These are phyloP conservation scores for Ophiostoma ips DNA, from an alignment of 2,329 filamentous ascomycete genomes.

Conservation along the genomic window DNA sequence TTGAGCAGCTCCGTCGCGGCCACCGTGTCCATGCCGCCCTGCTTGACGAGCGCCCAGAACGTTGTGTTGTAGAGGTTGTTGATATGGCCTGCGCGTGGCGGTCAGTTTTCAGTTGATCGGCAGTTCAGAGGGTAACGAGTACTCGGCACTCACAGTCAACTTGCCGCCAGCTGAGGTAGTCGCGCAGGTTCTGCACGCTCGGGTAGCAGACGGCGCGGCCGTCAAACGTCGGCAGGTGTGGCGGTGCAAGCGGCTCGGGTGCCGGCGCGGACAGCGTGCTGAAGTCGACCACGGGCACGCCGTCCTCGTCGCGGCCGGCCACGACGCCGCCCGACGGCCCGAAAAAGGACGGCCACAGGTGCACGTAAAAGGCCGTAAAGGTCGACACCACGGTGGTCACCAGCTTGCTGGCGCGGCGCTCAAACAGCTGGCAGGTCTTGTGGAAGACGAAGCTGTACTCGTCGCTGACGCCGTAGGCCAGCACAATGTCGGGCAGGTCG, in stretches of 20 bases:
- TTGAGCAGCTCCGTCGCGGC: constrained; percentile 72
- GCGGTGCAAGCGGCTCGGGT: constrained; percentile 45
- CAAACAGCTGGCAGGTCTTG: constrained; percentile 69
- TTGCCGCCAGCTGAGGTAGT: constrained; percentile 96
- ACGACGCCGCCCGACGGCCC: neutral
- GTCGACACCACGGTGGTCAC: constrained; percentile 83
- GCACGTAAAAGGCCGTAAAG: constrained; percentile 83
- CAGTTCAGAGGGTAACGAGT: neutral
- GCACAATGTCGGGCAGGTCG: constrained; percentile 69
- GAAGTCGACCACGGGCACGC: neutral
- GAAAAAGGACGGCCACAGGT: constrained; percentile 67
- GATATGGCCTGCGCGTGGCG: constrained; percentile 58
- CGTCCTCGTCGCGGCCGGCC: constrained; percentile 1
- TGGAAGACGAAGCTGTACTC: constrained; percentile 92
- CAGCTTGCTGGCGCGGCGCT: constrained; percentile 77
- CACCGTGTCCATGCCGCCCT: constrained; percentile 43
- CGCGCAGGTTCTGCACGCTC: constrained; percentile 63
- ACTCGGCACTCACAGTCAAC: constrained; percentile 60
- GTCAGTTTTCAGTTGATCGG: constrained; percentile 20
- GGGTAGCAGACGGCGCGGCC: constrained; percentile 86
- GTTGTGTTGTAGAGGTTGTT: constrained; percentile 98
- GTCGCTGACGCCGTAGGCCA: constrained; percentile 89
- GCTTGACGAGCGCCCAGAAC: constrained; percentile 78
- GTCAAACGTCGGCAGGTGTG: constrained; percentile 80
- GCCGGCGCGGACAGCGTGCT: constrained; percentile 10